Base-by-base conservation (phyloP, 1,284 basidiomycete genomes). In the Leccinum griseonigrum region DNA sequence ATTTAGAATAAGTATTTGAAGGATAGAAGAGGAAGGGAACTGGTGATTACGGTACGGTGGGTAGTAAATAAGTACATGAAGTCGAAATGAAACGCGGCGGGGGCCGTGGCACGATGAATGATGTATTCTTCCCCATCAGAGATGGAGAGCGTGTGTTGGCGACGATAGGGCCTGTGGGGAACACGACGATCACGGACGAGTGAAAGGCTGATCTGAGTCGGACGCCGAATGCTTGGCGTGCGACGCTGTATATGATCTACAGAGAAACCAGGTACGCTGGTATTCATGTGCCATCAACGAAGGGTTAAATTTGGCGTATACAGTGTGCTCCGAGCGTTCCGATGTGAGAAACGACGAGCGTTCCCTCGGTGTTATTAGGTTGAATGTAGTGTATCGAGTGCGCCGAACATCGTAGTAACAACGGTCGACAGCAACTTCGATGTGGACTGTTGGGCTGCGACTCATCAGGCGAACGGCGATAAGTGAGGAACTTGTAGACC, bases 391-490 rank as follows among this genome's bases (percentile, higher is more conserved):
- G 4, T 4, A 8, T 36, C 57, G 3, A 29, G 50, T 54, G 11
- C 9, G 43, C 48, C 26, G 9, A 56, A n/a, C 14, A 11, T 60
- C 64, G 57, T 65, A 58, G 60, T 50, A n/a, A 63, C 55, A 56
- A 58, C 56, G 3, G 52, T 36, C 61, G 14, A 54, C 66, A 59
- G 36, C 14, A 26, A 13, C 11, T 46, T 46, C 16, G 56, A 58
- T 65, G 65, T 65, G 60, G 64, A 66, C 58, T 60, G 53, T 64
- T 66, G 63, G 54, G 65, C 66, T 65, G 59, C 63, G 67, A 59
- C 22, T n/a, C n/a, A 53, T 32, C 3, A 16, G 57, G 32, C 52
- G 57, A 57, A 28, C 32, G 16, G 36, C 34, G 51, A 29, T 29
- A 29, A 29, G 29, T 29, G 8, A 29, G 22, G 22, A 22, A 22